Evolutionary conservation across 225 moss, liverwort and hornwort species (phyloP), one percentile per base, ranked within the genome.

Genomic region (Takakia lepidozioides): DNA sequence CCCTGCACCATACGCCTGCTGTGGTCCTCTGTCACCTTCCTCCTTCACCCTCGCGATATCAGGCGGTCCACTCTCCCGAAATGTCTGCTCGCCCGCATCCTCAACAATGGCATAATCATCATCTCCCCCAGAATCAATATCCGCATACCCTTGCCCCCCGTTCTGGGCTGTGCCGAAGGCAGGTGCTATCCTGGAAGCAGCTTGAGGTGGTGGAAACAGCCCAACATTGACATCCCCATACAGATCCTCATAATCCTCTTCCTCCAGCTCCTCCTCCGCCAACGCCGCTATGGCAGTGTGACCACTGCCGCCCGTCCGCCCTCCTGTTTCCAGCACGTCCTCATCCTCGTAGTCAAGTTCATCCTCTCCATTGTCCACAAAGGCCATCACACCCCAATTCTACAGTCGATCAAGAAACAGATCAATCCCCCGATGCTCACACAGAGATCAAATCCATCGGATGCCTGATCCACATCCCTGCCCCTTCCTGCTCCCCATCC

Each of bases 321-420:
- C 61, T 8, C 54, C 16, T 35, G 56, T 45, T 24, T 80, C 92
- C 51, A 81, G 21, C 8, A 72, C 65, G 29, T 87, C 84, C n/a
- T 95, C 93, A 25, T 82, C 90, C 54, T 90, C 90, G 48, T 95
- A 95, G 61, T 95, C 93, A 2, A 95, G 90, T 66, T 95, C 93
- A 72, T 95, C 95, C 32, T 95, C 93, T 50, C 76, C 86, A 16
- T 69, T 82, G 4, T 86, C 93, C 43, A 70, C 72, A 25, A 76
- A 89, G 43, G 82, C 86, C 93, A 95, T 95, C 30, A 37, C 24
- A n/a, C n/a, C n/a, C n/a, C n/a, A n/a, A n/a, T n/a, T n/a, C n/a
- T n/a, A n/a, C n/a, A n/a, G n/a, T n/a, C n/a, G n/a, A n/a, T n/a
- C n/a, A n/a, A n/a, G n/a, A n/a, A n/a, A n/a, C n/a, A n/a, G n/a